Base-by-base conservation (phyloP, 1,284 basidiomycete genomes). In the Cerioporus squamosus region DNA sequence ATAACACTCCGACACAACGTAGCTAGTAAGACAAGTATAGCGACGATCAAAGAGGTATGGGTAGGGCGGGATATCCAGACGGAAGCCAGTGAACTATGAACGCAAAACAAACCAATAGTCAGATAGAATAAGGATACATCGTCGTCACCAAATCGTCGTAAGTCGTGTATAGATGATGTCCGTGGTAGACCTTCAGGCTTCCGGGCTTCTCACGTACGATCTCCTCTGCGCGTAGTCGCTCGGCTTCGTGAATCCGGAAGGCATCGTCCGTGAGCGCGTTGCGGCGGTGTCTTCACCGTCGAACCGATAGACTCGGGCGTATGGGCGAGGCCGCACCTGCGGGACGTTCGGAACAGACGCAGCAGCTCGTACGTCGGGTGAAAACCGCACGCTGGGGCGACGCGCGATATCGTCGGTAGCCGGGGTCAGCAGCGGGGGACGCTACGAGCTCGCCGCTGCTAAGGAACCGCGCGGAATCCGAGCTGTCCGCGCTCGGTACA, bases 231-330 rank as follows among this genome's bases (percentile, higher is more conserved):
- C 58, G 55, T n/a, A 53, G 39, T 2, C 55, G 53, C n/a, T 64
- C 63, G 17, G 57, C 60, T 8, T 44, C 55, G 60, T 60, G 20
- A 64, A 64, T 5, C 49, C 26, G 6, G 51, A 36, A n/a, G 63
- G 63, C 58, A 64, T 56, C 39, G 63, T 62, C 47, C 53, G 55
- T 23, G 63, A 52, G 15, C 63, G 63, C 33, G 45, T 45, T 20
- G 55, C 57, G 2, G 46, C 55, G 5, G 44, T 52, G 17, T 60
- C 60, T 14, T 54, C 60, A 7, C 57, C 42, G 18, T 47, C 48
- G 3, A n/a, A 53, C 50, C 8, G 45, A 8, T 10, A 60, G 26
- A 10, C 29, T 36, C 3, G 55, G 63, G 3, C 57, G 43, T 2
- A 42, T 9, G 15, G 44, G 20, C n/a, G 33, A 36, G 29, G 54